Evolutionary conservation across 2,329 filamentous ascomycete genomes (phyloP).

Genomic region (Nemania sp.): DNA sequence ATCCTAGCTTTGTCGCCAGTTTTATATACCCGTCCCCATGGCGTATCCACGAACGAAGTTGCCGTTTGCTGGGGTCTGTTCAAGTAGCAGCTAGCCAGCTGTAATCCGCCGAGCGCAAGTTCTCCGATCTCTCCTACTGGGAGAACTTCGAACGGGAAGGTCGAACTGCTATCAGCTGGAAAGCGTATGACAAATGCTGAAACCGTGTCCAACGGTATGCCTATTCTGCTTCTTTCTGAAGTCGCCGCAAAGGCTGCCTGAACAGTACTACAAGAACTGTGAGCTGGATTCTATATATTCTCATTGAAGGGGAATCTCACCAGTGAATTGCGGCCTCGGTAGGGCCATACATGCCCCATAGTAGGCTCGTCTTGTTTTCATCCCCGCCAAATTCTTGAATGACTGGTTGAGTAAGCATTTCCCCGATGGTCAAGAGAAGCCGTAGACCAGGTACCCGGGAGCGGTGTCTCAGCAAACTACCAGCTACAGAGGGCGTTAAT

Average conservation of each 20-base stretch:
- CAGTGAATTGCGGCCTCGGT: slow-evolving; percentile 93
- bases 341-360: slow-evolving; percentile 95
- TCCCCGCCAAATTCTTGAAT: slow-evolving; percentile 81
- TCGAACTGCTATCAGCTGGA: slow-evolving; percentile 45
- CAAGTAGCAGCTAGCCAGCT: slow-evolving; percentile 84
- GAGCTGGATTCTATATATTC: slow-evolving; percentile 12
- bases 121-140: slow-evolving; percentile 79
- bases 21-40: slow-evolving; percentile 79
- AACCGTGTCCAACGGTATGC: slow-evolving; percentile 82
- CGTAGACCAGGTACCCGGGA: slow-evolving; percentile 74
- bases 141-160: slow-evolving; percentile 63
- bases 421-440: slow-evolving; percentile 86
- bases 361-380: slow-evolving; percentile 66
- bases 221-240: slow-evolving; percentile 76
- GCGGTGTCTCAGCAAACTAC: slow-evolving; percentile 78
- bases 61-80: slow-evolving; percentile 82
- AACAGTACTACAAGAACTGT: slow-evolving; percentile 68
- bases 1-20: slow-evolving; percentile 87
- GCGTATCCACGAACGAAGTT: slow-evolving; percentile 75
- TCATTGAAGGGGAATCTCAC: slow-evolving; percentile 51
- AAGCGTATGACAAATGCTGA: slow-evolving; percentile 78
- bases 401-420: slow-evolving; percentile 86
- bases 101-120: slow-evolving; percentile 82
- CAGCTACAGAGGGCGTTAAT: slow-evolving; percentile 88
- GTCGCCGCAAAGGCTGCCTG: slow-evolving; percentile 70